Base-by-base conservation (phyloP, 2,329 filamentous ascomycete species). In the Tricladium varicosporioides region DNA sequence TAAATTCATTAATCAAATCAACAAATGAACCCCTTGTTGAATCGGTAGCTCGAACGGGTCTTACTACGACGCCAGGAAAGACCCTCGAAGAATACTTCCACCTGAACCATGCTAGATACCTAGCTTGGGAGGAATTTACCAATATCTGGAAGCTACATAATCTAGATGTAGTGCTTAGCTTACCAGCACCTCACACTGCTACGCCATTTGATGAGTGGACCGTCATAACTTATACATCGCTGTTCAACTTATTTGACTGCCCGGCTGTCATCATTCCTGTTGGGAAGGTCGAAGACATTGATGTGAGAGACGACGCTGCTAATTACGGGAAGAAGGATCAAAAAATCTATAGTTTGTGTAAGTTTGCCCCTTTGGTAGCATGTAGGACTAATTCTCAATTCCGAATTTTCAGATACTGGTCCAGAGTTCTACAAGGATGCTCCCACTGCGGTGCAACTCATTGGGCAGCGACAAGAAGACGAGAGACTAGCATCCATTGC, bases 211-310 rank as follows among this genome's bases (percentile, higher is more conserved):
- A 72, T 53, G 77, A 45, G 69, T 80, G 58, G 73, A 72, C 18
- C 70, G 78, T 2, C 71, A 82, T 78, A 76, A 73, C 72, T 4
- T 85, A 85, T 63, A 83, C 80, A 0, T 73, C 74, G 14, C 73
- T 81, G 58, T 85, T 79, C 80, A 84, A 84, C 64, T 60, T 82
- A 51, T 72, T 84, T 5, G 80, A 84, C 61, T 82, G 81, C 66
- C 78, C 81, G 1, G 76, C 75, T 4, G 63, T 78, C 18, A 75
- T 78, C 1, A 80, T 85, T 59, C 81, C 81, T 0, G 80, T 76
- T 1, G 74, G 63, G 44, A 18, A 66, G 45, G 64, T 69, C 31
- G 58, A 47, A 45, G 62, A 66, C 1, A 47, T 53, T 5, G 69
- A 71, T 48, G 14, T 36, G 1, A 54, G 57, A 8, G 69, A 70